phyloP scores from a whole-genome alignment of 2,329 filamentous ascomycete genomes.

The Hawksworthiomyces lignivorus region DNA sequence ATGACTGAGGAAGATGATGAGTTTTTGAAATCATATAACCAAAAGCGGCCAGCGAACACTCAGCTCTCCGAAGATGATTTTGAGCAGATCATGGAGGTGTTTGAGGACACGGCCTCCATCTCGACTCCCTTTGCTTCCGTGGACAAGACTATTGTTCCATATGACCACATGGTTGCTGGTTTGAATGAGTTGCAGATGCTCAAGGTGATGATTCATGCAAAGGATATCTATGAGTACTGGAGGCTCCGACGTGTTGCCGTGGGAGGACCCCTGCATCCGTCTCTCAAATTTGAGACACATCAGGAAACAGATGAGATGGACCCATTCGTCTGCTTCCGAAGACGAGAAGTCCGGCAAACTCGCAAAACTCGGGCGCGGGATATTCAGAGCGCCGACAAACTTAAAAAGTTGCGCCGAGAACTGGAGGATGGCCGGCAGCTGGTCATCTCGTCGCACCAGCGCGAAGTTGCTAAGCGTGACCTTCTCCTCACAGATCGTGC shows the following conservation, averaged over 20 bases:
- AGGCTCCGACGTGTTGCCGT: conserved; percentile 58
- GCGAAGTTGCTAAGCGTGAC: conserved; percentile 73
- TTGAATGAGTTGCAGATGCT: conserved; percentile 45
- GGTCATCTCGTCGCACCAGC: conserved; percentile 66
- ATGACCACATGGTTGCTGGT: conserved; percentile 66
- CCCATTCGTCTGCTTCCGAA: conserved; percentile 95
- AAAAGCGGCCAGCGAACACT: conserved; percentile 55
- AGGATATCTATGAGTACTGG: conserved; percentile 87
- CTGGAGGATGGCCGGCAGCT: conserved; percentile 82
- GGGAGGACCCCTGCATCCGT: conserved; percentile 67
- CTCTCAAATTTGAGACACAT: conserved; percentile 87
- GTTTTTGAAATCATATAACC: conserved; percentile 78
- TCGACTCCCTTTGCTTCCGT: conserved; percentile 85
- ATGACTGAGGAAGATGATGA: conserved; percentile 86
- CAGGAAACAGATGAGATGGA: conserved; percentile 93
- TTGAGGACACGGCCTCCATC: conserved; percentile 75
- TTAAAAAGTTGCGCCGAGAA: conserved; percentile 85
- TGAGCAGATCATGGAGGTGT: conserved; percentile 89
- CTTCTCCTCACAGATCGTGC: conserved; percentile 65
- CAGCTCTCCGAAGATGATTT: conserved; percentile 85
- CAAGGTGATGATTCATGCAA: conserved; percentile 52
- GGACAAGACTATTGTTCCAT: conserved; percentile 76
- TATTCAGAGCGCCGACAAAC: conserved; percentile 87
- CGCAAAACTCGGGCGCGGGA: conserved; percentile 92
- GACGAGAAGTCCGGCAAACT: conserved; percentile 86